Evolutionary conservation across 2,329 filamentous ascomycete species (phyloP).

Genomic region (Chlorencoelia australis): DNA sequence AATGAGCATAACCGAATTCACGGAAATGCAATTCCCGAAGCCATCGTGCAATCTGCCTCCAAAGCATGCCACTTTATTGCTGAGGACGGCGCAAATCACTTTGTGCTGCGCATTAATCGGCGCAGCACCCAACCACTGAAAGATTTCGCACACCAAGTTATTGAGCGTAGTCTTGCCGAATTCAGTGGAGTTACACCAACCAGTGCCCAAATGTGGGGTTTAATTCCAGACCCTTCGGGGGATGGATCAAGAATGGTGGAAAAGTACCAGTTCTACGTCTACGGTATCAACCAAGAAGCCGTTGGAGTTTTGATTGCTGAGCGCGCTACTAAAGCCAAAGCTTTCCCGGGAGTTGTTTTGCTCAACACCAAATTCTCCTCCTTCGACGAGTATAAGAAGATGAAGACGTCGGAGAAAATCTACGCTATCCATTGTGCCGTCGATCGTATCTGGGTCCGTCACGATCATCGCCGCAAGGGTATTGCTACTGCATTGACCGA

Average conservation of each 20-base stretch:
- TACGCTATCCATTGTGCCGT: conserved; percentile 44
- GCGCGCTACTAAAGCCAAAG: conserved; percentile 7
- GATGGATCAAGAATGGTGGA: conserved; percentile 2
- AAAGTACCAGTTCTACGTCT: conserved; percentile 17
- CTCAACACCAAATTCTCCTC: too few species aligned
- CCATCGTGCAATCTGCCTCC: too few species aligned
- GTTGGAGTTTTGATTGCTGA: conserved; percentile 13
- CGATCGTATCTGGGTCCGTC: conserved; percentile 56
- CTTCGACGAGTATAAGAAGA: background rate
- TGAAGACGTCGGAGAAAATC: background rate
- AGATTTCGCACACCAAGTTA: background rate
- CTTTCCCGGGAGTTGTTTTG: background rate
- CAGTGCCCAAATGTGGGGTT: conserved; percentile 1
- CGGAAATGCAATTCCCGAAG: too few species aligned
- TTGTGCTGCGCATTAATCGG: background rate
- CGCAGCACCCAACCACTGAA: background rate
- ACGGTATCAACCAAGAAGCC: conserved; percentile 8
- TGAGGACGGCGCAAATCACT: background rate
- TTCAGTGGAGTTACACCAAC: conserved; percentile 1
- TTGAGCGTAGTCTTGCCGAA: background rate
- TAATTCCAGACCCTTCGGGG: conserved; percentile 6
- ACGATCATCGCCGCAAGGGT: conserved; percentile 42
- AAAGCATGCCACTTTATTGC: too few species aligned
- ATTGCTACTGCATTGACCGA: conserved; percentile 49
- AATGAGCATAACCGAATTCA: too few species aligned